Evolutionary conservation across 108 stramenopile species (phyloP).

Genomic region (Nitzschia sp.): DNA sequence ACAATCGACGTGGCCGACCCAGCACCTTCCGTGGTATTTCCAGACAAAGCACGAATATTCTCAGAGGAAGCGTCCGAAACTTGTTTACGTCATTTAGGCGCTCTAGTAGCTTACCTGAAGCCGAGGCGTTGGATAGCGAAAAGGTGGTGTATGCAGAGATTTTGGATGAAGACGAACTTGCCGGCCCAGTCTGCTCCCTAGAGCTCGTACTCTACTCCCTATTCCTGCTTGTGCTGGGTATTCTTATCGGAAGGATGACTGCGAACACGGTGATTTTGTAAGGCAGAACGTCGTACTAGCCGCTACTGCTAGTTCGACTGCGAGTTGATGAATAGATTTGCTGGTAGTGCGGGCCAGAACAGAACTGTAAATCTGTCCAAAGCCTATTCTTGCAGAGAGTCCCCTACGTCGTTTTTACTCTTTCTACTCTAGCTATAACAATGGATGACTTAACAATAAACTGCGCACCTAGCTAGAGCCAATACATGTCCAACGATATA

Average conservation of each 20-base stretch:
- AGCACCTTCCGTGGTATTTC: background rate
- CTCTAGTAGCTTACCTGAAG: background rate
- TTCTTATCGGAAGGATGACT: background rate
- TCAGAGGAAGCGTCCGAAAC: background rate
- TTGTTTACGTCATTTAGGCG: background rate
- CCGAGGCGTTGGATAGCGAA: background rate
- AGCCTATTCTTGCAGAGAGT: too few relatives aligned
- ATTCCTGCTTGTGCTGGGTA: background rate
- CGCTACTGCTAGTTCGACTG: too few relatives aligned
- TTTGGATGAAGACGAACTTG: background rate
- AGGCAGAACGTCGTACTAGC: too few relatives aligned
- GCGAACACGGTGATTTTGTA: too few relatives aligned
- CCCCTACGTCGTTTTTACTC: too few relatives aligned
- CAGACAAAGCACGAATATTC: background rate
- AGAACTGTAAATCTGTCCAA: too few relatives aligned
- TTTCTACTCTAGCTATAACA: too few relatives aligned
- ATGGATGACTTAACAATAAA: too few relatives aligned
- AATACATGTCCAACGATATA: too few relatives aligned
- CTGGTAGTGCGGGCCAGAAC: too few relatives aligned
- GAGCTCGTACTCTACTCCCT: background rate
- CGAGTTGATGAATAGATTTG: too few relatives aligned
- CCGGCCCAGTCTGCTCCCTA: background rate
- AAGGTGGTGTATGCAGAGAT: conserved; percentile 2
- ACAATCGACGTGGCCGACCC: background rate
- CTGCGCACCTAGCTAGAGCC: too few relatives aligned